Base-by-base conservation (phyloP, 1,139 yeast genomes). In the Kodamaea plutei region DNA sequence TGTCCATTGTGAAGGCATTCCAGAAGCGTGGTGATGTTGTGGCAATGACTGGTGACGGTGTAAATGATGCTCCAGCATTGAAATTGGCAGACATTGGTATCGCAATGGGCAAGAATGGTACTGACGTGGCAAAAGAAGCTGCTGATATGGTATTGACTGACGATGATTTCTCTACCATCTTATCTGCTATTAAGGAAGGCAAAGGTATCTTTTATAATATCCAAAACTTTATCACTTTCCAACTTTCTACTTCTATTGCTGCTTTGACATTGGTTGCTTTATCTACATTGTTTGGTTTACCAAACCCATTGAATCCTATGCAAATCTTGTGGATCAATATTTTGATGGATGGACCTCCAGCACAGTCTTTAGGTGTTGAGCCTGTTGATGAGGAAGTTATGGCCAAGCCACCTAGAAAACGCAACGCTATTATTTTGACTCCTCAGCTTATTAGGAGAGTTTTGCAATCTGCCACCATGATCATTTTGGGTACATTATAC, bases 31-130 rank as follows among this genome's bases (percentile, higher is more conserved):
- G 96, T 28, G 96, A 91, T 56, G 81, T 89, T 40, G 98, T 91
- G 29, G 98, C 96, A 24, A 91, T 91, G 98, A 91, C 97, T 8
- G 98, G 98, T 44, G 98, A 91, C 58, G 98, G 98, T 60, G 98
- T 91, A 16, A 91, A 91, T 54, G 98, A 91, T 61, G 96, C 98
- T 0, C 98, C 98, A n/a, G 97, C 98, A 4, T 73, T 91, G 48
- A 91, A 91, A 56, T 70, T 89, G 50, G 98, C 98, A 2, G 96
- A 91, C 58, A 93, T 91, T 47, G 98, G 98, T 47, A 89, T 91
- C 47, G 83, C 95, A 19, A 91, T 91, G 98, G 98, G 98, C 40
- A 78, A 79, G 48, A 78, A 84, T 60, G 98, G 98, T 37, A 91
- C 98, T 1, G 98, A 91, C 58, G 98, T 91, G 29, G 98, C 98